A percentile compares a stretch with the other conserved stretches of the same genome.
phyloP scores from a whole-genome alignment of 2,329 filamentous ascomycete genomes.

The Xylariaceae sp. region DNA sequence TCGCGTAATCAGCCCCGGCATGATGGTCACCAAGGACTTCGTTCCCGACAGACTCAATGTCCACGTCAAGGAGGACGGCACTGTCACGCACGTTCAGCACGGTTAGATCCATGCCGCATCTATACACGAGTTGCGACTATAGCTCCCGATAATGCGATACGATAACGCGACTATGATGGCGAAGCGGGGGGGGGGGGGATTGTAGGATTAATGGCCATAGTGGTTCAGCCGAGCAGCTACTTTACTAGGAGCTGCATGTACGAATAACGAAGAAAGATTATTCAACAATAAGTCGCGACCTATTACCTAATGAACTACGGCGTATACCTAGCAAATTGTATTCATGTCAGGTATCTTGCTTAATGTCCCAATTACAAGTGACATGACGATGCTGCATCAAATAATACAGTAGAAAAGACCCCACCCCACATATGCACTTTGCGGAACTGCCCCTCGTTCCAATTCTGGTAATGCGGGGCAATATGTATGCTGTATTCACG shows the following conservation, averaged over 20 bases:
- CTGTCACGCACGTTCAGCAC: constrained; percentile 64
- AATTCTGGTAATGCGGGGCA: not conserved
- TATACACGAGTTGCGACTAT: not conserved
- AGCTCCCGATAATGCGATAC: not conserved
- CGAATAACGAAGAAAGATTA: constrained; percentile 18
- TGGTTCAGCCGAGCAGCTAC: not conserved
- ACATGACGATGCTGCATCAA: too few relatives aligned
- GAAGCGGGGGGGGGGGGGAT: not conserved
- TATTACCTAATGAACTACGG: too few relatives aligned
- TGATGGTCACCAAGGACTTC: constrained; percentile 66
- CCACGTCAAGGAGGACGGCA: constrained; percentile 65
- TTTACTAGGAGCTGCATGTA: constrained; percentile 3
- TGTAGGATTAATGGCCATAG: not conserved
- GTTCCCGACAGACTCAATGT: constrained; percentile 63
- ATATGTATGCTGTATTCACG: too few relatives aligned
- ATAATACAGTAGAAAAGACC: too few relatives aligned
- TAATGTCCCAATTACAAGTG: too few relatives aligned
- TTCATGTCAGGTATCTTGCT: too few relatives aligned
- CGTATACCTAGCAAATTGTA: too few relatives aligned
- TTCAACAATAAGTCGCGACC: not conserved
- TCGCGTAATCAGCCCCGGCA: constrained; percentile 63
- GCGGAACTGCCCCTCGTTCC: not conserved
- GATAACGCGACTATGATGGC: not conserved
- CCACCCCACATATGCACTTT: too few relatives aligned
- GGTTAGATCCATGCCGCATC: constrained; percentile 47